These are phyloP conservation scores for Coniochaeta sp. DNA, from an alignment of 2,329 filamentous ascomycete genomes.

Conservation along the genomic window DNA sequence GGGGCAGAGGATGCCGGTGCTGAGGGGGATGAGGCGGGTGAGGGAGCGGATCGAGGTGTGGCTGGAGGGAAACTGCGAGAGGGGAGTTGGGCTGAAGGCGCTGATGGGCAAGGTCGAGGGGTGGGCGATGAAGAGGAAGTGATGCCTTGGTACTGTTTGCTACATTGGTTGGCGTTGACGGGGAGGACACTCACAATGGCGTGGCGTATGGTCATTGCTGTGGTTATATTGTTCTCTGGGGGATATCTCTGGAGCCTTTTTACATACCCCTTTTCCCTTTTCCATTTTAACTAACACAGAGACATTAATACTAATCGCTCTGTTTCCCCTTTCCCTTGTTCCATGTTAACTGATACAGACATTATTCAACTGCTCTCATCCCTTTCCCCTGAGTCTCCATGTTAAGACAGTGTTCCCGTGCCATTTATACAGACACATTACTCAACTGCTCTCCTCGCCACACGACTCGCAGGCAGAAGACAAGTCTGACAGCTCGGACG, in stretches of 20 bases:
- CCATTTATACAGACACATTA: too few species aligned
- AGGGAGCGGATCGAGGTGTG: conserved; percentile 78
- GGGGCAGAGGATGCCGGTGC: conserved; percentile 61
- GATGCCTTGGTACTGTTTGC: not conserved
- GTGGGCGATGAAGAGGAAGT: conserved; percentile 29
- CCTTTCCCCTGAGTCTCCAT: too few species aligned
- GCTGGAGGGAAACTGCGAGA: conserved; percentile 76
- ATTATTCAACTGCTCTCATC: not conserved
- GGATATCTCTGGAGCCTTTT: conserved; percentile 3
- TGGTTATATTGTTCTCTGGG: not conserved
- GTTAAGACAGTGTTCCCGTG: too few species aligned
- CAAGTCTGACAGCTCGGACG: conserved; percentile 5
- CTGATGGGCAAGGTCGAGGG: conserved; percentile 58
- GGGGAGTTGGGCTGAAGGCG: conserved; percentile 66
- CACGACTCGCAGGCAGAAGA: not conserved
- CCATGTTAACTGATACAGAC: not conserved
- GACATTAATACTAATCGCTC: too few species aligned
- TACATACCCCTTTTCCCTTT: conserved; percentile 4
- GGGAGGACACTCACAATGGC: not conserved
- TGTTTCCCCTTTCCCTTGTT: conserved; percentile 2
- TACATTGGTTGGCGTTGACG: too few species aligned
- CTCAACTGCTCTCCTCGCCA: not conserved
- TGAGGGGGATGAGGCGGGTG: conserved; percentile 59
- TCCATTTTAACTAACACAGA: not conserved
- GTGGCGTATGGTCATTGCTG: not conserved